A percentile compares a stretch with the other conserved stretches of the same genome.
phyloP scores from a whole-genome alignment of 495 filamentous ascomycete species.

The Xylaria scruposa region DNA sequence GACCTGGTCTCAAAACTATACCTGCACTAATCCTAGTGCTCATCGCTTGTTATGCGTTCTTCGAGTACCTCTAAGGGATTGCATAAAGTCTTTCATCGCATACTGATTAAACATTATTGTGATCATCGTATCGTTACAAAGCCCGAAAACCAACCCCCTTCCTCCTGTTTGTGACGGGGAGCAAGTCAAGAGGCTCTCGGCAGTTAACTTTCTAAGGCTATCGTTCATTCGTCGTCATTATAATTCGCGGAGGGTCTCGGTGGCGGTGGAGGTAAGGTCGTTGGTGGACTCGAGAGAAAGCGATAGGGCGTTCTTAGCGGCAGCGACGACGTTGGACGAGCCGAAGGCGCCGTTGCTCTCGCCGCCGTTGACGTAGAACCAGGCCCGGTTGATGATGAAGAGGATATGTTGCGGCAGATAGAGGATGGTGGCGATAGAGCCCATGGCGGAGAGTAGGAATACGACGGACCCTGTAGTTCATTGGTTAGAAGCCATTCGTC shows the following conservation, averaged over 20 bases:
- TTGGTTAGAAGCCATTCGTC: neutral
- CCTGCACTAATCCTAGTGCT: neutral
- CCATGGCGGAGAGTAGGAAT: constrained; percentile 84
- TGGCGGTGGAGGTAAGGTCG: constrained; percentile 34
- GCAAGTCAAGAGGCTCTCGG: neutral
- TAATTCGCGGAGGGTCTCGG: constrained; percentile 46
- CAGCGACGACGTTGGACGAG: constrained; percentile 40
- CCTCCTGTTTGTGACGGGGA: neutral
- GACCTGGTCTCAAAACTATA: neutral
- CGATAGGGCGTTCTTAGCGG: constrained; percentile 41
- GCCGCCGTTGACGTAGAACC: constrained; percentile 93
- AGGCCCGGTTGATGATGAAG: constrained; percentile 77
- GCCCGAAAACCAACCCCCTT: neutral
- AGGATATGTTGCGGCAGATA: constrained; percentile 92
- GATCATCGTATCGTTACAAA: constrained; percentile 11
- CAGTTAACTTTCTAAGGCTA: neutral
- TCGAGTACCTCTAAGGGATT: neutral
- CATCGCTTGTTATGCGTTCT: neutral
- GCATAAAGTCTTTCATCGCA: neutral
- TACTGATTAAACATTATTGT: constrained; percentile 29
- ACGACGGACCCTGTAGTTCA: constrained; percentile 76
- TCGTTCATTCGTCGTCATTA: constrained; percentile 30
- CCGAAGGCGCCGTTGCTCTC: constrained; percentile 49
- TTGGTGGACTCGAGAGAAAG: constrained; percentile 40
- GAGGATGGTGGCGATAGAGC: constrained; percentile 81